Base-by-base conservation (phyloP, 108 stramenopile species). In the Cyclostephanos invisitatus region DNA sequence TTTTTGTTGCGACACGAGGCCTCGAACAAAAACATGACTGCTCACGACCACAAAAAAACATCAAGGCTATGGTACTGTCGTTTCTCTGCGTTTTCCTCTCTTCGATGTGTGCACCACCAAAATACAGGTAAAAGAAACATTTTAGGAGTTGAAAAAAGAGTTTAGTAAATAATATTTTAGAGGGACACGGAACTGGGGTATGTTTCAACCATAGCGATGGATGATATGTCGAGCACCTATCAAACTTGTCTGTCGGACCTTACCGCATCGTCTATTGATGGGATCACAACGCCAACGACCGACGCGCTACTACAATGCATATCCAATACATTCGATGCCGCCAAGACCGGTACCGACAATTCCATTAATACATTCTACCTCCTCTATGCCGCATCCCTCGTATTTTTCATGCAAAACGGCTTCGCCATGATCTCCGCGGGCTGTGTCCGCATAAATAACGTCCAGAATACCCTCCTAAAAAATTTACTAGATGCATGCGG, bases 361-460 rank as follows among this genome's bases (percentile, higher is more conserved):
- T 74, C 72, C 61, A 64, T 68, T 64, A 71, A 67, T 72, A 82
- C 78, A n/a, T 80, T 91, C 62, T 86, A 91, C 59, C 80, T 93
- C 21, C 44, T 91, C 7, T 87, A 80, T 62, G 84, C 89, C 6
- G 83, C 87, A 27, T 79, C 76, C 8, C 72, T 94, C 70, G 74
- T 96, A 25, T 94, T 94, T 60, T 92, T 93, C 53, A 96, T 96
- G 96, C 95, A 96, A 67, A 82, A 81, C 18, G 93, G 93, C 44
- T 85, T 85, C 40, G 84, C 84, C 42, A 82, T 85, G 81, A 62
- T 96, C 10, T 92, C 87, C 48, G 95, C 94, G 7, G 96, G 96
- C n/a, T 83, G 89, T 36, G 90, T 95, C 15, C 85, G 91, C 4
- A 36, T 80, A 1, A 97, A 97, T 66, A 95, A 97, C 67, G 88